Percentiles rank a stretch among this genome's conserved stretches.
Conservation (phyloP, 768 basidiomycete species). For the Calvatia gigantea region DNA sequence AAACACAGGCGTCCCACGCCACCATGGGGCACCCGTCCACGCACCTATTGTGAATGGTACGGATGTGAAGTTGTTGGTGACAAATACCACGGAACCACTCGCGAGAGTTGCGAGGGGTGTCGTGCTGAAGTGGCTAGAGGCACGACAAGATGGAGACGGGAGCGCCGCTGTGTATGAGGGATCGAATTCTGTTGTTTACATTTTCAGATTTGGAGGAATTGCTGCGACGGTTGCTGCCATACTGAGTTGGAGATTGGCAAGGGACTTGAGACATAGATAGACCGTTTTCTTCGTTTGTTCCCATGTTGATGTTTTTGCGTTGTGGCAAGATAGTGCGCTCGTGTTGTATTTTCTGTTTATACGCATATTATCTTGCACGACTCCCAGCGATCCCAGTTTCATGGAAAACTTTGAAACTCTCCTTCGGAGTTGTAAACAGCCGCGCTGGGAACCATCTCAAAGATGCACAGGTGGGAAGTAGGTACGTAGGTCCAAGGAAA, state of each 20-base stretch:
- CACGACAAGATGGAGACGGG: constrained; percentile 6
- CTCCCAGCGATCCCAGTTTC: no score
- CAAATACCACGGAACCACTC: constrained; percentile 6
- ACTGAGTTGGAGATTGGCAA: constrained; percentile 51
- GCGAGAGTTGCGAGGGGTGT: not conserved
- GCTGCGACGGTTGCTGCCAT: constrained; percentile 52
- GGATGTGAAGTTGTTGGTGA: constrained; percentile 4
- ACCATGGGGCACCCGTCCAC: constrained; percentile 19
- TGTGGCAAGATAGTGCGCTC: no score
- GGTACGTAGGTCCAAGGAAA: no score
- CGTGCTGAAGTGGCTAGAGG: constrained; percentile 14
- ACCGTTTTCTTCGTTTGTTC: no score
- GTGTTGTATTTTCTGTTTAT: no score
- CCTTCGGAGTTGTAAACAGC: no score
- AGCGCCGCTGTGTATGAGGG: constrained; percentile 23
- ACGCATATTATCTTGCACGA: no score
- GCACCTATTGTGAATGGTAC: constrained; percentile 10
- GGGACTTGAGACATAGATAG: constrained; percentile 44
- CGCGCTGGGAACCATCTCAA: no score
- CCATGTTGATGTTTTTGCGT: no score
- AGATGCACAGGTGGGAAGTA: no score
- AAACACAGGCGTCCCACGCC: constrained; percentile 38
- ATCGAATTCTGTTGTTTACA: constrained; percentile 73
- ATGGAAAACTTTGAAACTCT: no score
- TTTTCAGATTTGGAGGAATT: constrained; percentile 67